These are phyloP conservation scores for Cenchrus purpureus DNA, from an alignment of 176 grass and related monocot species.

Conservation along the genomic window DNA sequence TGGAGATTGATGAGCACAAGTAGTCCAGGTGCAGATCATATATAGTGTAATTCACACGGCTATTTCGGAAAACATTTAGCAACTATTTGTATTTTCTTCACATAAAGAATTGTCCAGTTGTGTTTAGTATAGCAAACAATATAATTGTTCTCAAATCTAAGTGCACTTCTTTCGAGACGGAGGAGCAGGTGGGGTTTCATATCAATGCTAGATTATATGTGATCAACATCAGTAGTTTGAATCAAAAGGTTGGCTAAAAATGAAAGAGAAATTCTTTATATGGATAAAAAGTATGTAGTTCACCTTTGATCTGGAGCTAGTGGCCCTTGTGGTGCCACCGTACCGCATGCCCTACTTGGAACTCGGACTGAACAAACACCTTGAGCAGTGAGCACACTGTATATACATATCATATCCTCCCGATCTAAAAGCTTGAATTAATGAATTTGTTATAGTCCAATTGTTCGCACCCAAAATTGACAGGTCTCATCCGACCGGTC, in stretches of 20 bases:
- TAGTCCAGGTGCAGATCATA: neutral
- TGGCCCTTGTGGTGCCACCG: slow-evolving; percentile 22
- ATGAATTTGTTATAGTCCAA: neutral
- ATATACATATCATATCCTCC: too few relatives aligned
- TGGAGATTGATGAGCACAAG: neutral
- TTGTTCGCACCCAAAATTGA: too few relatives aligned
- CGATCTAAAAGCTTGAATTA: too few relatives aligned
- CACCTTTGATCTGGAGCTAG: neutral
- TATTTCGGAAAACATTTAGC: neutral
- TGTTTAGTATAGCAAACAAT: neutral
- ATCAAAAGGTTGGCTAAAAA: neutral
- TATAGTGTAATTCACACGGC: neutral
- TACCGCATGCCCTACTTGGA: neutral
- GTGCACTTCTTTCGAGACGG: neutral
- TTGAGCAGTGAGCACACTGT: neutral
- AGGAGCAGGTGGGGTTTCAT: slow-evolving; percentile 1
- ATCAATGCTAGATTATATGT: neutral
- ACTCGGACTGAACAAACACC: neutral
- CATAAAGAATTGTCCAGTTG: neutral
- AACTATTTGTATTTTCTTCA: neutral
- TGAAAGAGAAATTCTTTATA: neutral
- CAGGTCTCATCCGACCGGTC: too few relatives aligned
- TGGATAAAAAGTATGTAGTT: neutral
- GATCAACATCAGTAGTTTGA: slow-evolving; percentile 11
- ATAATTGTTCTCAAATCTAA: neutral